Base-by-base conservation (phyloP, 306 rosid species). In the Citrullus colocynthis region DNA sequence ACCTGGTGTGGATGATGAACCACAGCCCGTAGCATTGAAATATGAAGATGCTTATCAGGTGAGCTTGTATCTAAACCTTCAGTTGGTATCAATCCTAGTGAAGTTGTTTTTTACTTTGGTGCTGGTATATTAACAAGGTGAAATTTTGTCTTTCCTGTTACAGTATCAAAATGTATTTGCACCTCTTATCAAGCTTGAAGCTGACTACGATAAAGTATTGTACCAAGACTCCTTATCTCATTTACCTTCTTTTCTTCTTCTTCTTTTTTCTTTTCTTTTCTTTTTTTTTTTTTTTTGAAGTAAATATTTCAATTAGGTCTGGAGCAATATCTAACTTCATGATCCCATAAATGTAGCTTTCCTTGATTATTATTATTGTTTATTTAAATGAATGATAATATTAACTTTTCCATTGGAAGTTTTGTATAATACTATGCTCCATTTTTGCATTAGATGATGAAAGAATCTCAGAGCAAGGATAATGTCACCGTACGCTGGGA, bases 31-130 rank as follows among this genome's bases (percentile, higher is more conserved):
- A 64, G 99, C 81, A 79, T 78, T 91, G 85, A 96, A 96, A 83
- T 96, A 96, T 60, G 99, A 96, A 88, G 99, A 96, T 91, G 99
- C 99, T 20, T 96, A 96, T 85, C 99, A 96, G 96, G 99, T 96
- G 78, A 18, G 78, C 62, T 74, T 52, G 41, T 74, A 56, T 32
- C 28, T 74, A 32, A 48, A 52, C 36, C 41, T 17, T 41, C 24
- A 56, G 55, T 45, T 82, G 30, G 49, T 64, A 6, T 28, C 34
- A 14, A 32, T 28, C 28, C 4, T 30, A n/a, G 30, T 4, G 45
- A 73, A 49, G 60, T 73, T 73, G 4, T 10, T 37, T 7, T 76
- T 74, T 32, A 0, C 65, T 9, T 60, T 17, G 34, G 56, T 83
- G 75, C 74, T 42, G 64, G 82, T 84, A 72, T 76, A 57, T 64